Evolutionary conservation across 257 asterid species (phyloP), one percentile per base, ranked within the genome.

Genomic region (Solanum bulbocastanum): DNA sequence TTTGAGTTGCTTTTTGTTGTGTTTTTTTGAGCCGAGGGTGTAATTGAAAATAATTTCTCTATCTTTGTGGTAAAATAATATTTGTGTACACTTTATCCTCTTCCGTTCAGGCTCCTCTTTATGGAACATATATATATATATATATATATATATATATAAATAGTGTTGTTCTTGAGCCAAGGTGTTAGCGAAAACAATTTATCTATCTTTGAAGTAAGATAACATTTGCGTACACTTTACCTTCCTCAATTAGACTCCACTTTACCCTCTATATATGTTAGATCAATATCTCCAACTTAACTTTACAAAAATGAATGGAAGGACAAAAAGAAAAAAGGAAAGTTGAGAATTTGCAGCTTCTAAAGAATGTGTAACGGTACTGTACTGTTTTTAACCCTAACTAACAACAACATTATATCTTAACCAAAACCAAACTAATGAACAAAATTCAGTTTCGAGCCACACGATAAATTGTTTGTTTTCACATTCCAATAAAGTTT

Each of bases 361-460:
- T 46, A 27, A 81, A 46, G 27, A 81, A 44, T 79, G 66, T 79
- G 10, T 27, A 27, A 27, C 65, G 39, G 27, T 79, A 15, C 66
- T 79, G 9, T 35, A 35, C 44, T 79, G 25, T 7, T 33, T 27
- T 56, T 18, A 56, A 56, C 65, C 42, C 85, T 30, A 81, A 81
- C 8, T 16, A 27, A 79, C 8, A 44, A 73, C 3, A 79, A 25
- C 13, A 4, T 33, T 33, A 74, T 25, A 78, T 40, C 5, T 16
- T 30, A 30, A 30, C 30, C 30, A 30, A 30, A 16, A 9, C 68
- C 27, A 46, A 81, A 81, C 5, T 16, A 27, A 46, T 46, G 16
- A 81, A 81, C 42, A 49, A 16, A 46, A 30, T 30, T 46, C 30
- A 81, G 30, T 82, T 82, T 82, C 69, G 85, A 82, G 69, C 85